Evolutionary conservation across 371 early-diverging fungal genomes (phyloP).

Genomic region (Mortierella sp.): DNA sequence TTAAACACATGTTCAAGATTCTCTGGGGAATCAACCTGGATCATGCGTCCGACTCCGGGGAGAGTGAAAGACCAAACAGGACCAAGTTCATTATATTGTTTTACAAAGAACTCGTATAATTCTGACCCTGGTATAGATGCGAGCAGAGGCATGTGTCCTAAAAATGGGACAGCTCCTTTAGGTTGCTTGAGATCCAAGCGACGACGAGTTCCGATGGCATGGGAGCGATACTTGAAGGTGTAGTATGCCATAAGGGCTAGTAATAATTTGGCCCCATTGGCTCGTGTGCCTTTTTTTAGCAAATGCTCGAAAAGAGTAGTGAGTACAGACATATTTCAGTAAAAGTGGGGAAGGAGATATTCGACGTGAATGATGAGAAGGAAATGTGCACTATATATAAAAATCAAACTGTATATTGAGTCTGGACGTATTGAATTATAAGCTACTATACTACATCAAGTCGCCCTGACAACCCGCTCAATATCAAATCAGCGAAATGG

Average conservation of each 20-base stretch:
- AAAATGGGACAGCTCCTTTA: slow-evolving; percentile 15
- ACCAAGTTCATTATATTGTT: slow-evolving; percentile 14
- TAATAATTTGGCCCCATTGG: neutral
- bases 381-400: too few species aligned
- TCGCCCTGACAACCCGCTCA: too few species aligned
- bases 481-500: too few species aligned
- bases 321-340: too few species aligned
- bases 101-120: slow-evolving; percentile 18
- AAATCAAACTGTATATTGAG: too few species aligned
- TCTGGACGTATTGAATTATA: too few species aligned
- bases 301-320: slow-evolving; percentile 56
- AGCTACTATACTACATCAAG: too few species aligned
- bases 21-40: slow-evolving; percentile 23
- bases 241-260: neutral
- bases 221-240: slow-evolving; percentile 23
- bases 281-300: neutral
- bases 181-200: slow-evolving; percentile 33
- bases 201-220: slow-evolving; percentile 30
- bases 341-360: too few species aligned
- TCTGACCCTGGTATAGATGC: slow-evolving; percentile 14
- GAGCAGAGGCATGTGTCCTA: slow-evolving; percentile 21
- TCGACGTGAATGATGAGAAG: too few species aligned
- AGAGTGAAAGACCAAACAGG: slow-evolving; percentile 28
- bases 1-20: slow-evolving; percentile 27
- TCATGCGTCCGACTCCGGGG: slow-evolving; percentile 23